phyloP scores from a whole-genome alignment of 805 yeast species.

The Candida tallmaniae region DNA sequence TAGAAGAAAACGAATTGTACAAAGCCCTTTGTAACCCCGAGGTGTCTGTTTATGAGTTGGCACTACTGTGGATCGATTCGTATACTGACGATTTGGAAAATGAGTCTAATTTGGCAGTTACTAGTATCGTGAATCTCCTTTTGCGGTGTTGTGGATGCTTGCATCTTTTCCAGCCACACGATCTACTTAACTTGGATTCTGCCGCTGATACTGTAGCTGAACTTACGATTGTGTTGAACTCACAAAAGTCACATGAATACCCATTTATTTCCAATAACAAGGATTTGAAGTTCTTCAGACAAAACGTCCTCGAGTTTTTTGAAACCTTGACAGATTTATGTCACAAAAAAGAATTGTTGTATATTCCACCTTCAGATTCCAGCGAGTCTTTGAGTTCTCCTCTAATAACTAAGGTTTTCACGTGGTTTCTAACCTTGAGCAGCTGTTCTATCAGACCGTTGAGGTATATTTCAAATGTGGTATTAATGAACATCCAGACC shows the following conservation, averaged over 20 bases:
- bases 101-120: constrained; percentile 23
- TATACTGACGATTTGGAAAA: constrained; percentile 19
- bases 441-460: constrained; percentile 67
- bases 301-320: constrained; percentile 54
- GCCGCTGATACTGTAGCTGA: constrained; percentile 73
- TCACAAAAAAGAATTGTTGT: constrained; percentile 60
- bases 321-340: constrained; percentile 46
- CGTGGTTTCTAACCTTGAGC: constrained; percentile 75
- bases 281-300: constrained; percentile 46
- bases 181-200: constrained; percentile 63
- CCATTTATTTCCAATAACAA: constrained; percentile 55
- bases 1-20: constrained; percentile 29
- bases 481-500: constrained; percentile 57
- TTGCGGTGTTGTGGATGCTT: constrained; percentile 71
- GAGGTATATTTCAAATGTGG: constrained; percentile 60
- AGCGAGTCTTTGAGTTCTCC: constrained; percentile 27
- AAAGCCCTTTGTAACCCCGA: constrained; percentile 28
- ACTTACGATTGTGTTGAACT: constrained; percentile 56
- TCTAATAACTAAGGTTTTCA: constrained; percentile 52
- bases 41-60: constrained; percentile 27
- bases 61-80: constrained; percentile 35
- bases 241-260: constrained; percentile 63
- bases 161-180: constrained; percentile 66
- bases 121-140: constrained; percentile 62
- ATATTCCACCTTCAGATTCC: constrained; percentile 13